These are phyloP conservation scores for Mycotypha africana DNA, from an alignment of 371 early-diverging fungal genomes.

Conservation along the genomic window DNA sequence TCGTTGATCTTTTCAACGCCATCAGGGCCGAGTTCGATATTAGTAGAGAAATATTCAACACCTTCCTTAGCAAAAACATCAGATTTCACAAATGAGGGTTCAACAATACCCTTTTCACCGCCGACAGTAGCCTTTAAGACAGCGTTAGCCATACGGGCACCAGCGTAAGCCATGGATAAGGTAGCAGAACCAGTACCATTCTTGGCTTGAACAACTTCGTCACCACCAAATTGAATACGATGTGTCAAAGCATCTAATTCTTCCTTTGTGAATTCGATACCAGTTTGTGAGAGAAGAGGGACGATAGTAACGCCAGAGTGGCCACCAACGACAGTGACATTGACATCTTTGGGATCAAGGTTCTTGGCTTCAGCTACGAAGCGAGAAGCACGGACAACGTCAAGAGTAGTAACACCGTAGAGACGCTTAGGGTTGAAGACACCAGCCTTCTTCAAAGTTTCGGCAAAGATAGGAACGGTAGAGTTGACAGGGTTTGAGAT, in stretches of 20 bases:
- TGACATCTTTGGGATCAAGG: constrained; percentile 67
- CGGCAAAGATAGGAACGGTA: constrained; percentile 97
- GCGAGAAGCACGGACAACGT: constrained; percentile 96
- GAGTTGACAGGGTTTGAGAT: constrained; percentile 99
- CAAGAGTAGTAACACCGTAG: constrained; percentile 98
- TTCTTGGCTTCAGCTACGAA: constrained; percentile 87
- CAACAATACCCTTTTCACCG: constrained; percentile 85
- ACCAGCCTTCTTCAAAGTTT: constrained; percentile 91
- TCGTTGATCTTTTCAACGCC: constrained; percentile 93
- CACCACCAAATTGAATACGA: constrained; percentile 99
- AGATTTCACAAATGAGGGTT: constrained; percentile 92
- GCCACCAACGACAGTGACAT: constrained; percentile 95
- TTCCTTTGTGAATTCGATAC: constrained; percentile 79
- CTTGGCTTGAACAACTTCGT: constrained; percentile 99
- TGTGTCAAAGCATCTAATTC: constrained; percentile 91
- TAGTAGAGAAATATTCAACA: constrained; percentile 93
- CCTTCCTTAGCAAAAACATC: constrained; percentile 60
- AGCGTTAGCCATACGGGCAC: constrained; percentile 92
- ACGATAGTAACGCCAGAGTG: constrained; percentile 99
- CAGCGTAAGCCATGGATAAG: constrained; percentile 98
- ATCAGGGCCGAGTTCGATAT: constrained; percentile 90
- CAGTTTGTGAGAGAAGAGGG: constrained; percentile 90
- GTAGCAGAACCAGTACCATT: constrained; percentile 98
- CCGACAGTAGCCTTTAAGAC: constrained; percentile 84
- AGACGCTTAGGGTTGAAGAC: constrained; percentile 92